phyloP scores from a whole-genome alignment of 2,329 filamentous ascomycete genomes.

The Gnomoniopsis sp. region DNA sequence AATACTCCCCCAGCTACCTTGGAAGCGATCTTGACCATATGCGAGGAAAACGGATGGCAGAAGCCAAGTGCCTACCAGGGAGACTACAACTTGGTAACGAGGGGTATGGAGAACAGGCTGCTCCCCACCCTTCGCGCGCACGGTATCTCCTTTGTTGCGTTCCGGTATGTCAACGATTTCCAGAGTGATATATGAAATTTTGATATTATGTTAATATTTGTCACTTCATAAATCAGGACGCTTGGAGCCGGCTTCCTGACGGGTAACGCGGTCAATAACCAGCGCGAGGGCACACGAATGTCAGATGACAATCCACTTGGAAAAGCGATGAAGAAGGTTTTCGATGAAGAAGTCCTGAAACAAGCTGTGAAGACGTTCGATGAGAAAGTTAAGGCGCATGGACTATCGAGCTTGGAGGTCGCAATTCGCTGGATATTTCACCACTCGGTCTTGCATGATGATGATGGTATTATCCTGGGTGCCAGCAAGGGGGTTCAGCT shows the following conservation, averaged over 20 bases:
- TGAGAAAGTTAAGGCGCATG: conserved; percentile 11
- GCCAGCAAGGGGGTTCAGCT: conserved; percentile 25
- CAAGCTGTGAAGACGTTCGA: conserved; percentile 12
- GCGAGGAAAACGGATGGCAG: conserved; percentile 29
- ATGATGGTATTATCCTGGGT: conserved; percentile 7
- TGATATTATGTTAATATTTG: too few species aligned
- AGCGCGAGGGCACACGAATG: conserved; percentile 19
- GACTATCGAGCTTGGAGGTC: conserved; percentile 15
- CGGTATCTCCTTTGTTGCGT: conserved; percentile 22
- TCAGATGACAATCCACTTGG: conserved; percentile 16
- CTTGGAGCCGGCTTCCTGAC: conserved; percentile 17
- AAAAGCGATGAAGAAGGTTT: conserved; percentile 10
- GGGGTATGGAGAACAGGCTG: conserved; percentile 31
- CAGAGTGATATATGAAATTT: too few species aligned
- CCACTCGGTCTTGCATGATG: conserved; percentile 2
- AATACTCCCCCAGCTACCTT: conserved; percentile 30
- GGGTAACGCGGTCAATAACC: conserved; percentile 17
- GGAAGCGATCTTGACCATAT: conserved; percentile 28
- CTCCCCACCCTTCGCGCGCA: conserved; percentile 32
- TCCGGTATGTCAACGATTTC: too few species aligned
- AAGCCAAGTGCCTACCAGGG: conserved; percentile 38
- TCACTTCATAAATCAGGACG: too few species aligned
- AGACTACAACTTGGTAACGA: conserved; percentile 33
- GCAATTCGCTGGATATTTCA: conserved; percentile 13
- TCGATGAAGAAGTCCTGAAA: conserved; percentile 14